A percentile compares a stretch with the other conserved stretches of the same genome.
phyloP scores from a whole-genome alignment of 106 monocot genomes.

The Xerophyta viscosa region DNA sequence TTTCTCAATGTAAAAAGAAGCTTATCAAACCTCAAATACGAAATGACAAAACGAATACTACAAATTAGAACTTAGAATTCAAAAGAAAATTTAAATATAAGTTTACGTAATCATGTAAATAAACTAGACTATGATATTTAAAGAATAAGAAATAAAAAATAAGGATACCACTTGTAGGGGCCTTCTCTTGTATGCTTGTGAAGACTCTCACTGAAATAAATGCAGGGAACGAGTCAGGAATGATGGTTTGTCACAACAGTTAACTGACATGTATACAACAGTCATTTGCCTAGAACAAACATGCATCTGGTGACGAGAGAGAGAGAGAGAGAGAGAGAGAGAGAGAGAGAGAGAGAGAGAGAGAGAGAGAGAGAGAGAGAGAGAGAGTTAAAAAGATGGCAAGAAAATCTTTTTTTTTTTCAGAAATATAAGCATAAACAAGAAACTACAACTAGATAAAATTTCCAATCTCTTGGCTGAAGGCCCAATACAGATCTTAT shows the following conservation, averaged over 20 bases:
- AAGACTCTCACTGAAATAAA: conserved; percentile 75
- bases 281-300: not conserved
- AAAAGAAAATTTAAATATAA: too few species aligned
- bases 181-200: conserved; percentile 81
- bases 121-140: not conserved
- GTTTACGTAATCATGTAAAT: not conserved
- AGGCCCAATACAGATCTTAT: too few species aligned
- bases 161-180: conserved; percentile 93
- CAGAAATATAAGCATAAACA: too few species aligned
- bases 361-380: too few species aligned
- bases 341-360: too few species aligned
- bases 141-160: not conserved
- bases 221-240: not conserved
- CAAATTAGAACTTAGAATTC: not conserved
- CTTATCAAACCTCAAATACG: too few species aligned
- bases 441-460: too few species aligned
- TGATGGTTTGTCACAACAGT: not conserved
- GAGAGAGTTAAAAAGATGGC: too few species aligned
- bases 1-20: too few species aligned
- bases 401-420: too few species aligned
- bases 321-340: too few species aligned
- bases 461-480: too few species aligned
- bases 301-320: not conserved
- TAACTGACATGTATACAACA: not conserved
- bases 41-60: not conserved